phyloP scores from a whole-genome alignment of 2,329 filamentous ascomycete genomes.

The Cladophialophora yegresii region DNA sequence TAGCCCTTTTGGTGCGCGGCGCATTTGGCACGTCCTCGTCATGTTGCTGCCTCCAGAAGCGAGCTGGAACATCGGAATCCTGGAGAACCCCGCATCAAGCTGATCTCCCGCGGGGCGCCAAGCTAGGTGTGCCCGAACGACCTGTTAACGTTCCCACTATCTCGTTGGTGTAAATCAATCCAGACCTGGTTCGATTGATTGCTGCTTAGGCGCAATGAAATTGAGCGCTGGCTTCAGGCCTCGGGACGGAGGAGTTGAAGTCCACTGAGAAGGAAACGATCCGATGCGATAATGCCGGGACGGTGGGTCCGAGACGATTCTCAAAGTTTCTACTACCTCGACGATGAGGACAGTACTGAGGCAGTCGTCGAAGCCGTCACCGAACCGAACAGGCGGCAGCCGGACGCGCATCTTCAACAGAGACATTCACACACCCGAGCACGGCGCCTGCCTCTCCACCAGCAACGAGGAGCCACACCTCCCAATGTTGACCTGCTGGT shows the following conservation, averaged over 20 bases:
- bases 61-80: background rate
- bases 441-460: background rate
- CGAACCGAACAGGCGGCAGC: background rate
- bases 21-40: background rate
- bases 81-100: background rate
- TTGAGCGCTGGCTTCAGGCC: background rate
- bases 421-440: background rate
- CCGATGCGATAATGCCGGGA: slow-evolving; percentile 10
- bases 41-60: background rate
- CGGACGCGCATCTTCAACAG: background rate
- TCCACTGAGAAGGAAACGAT: background rate
- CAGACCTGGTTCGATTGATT: background rate
- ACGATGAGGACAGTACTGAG: slow-evolving; percentile 1
- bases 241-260: background rate
- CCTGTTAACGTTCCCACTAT: background rate
- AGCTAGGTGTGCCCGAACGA: background rate
- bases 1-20: background rate
- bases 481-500: too few species aligned
- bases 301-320: slow-evolving; percentile 17
- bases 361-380: background rate
- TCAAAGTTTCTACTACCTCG: slow-evolving; percentile 13
- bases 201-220: background rate
- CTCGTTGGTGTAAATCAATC: background rate
- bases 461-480: background rate
- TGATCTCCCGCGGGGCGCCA: background rate